A percentile compares a stretch with the other conserved stretches of the same genome.
These are phyloP conservation scores for Solanum sejunctum DNA, from an alignment of 257 asterid species.

Conservation along the genomic window DNA sequence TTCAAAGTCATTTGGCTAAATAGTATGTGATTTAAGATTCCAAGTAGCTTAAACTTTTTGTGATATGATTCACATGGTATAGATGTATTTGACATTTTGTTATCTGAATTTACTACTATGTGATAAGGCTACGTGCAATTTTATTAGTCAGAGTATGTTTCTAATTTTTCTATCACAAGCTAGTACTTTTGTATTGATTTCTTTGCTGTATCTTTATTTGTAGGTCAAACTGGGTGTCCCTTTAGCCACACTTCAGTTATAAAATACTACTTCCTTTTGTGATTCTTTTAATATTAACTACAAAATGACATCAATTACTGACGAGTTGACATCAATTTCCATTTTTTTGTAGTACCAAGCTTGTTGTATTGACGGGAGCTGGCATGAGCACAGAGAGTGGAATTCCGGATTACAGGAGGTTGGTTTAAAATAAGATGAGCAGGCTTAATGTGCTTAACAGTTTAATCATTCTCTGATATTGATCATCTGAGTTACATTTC, in stretches of 20 bases:
- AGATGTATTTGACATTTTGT: not conserved
- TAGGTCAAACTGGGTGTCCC: not conserved
- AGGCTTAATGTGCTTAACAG: not conserved
- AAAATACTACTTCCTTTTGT: not conserved
- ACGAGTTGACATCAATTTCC: not conserved
- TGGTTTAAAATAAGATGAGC: not conserved
- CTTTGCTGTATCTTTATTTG: not conserved
- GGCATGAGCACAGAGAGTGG: conserved; percentile 98
- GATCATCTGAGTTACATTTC: not conserved
- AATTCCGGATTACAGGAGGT: conserved; percentile 98
- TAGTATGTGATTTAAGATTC: not conserved
- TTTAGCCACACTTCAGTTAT: not conserved
- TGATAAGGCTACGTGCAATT: not conserved
- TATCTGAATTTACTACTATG: not conserved
- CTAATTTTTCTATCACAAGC: not conserved
- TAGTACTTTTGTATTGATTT: not conserved
- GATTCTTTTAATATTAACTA: not conserved
- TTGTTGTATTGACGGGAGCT: conserved; percentile 87
- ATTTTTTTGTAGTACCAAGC: conserved; percentile 46
- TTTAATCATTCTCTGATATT: not conserved
- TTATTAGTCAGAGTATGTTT: not conserved
- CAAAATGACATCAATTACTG: not conserved
- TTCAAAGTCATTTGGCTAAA: not conserved
- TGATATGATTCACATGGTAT: not conserved
- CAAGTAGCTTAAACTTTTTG: not conserved